A percentile compares a stretch with the other conserved stretches of the same genome.
These are phyloP conservation scores for Gomphus sp. DNA, from an alignment of 1,284 basidiomycete species.

Conservation along the genomic window DNA sequence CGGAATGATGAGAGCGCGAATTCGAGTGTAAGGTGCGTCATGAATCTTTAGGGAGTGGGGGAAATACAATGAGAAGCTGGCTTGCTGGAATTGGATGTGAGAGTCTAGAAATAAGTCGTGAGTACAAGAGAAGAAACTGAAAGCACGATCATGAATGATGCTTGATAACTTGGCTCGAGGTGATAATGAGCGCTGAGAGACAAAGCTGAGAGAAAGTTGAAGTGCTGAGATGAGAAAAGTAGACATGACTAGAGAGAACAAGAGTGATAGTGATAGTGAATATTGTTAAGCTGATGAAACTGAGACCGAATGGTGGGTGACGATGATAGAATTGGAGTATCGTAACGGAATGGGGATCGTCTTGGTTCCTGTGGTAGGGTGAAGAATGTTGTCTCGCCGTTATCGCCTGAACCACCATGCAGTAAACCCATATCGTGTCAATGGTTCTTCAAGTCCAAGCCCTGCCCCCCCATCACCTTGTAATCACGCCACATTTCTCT, in stretches of 20 bases:
- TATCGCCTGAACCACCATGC: not conserved
- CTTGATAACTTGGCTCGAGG: not conserved
- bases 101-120: not conserved
- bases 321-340: not conserved
- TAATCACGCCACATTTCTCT: not conserved
- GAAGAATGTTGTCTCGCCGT: not conserved
- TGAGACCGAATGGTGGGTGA: not conserved
- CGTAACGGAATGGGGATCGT: not conserved
- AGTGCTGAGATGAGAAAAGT: not conserved
- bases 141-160: not conserved
- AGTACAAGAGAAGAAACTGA: not conserved
- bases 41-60: not conserved
- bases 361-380: not conserved
- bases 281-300: not conserved
- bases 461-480: not conserved
- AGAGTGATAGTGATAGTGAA: not conserved
- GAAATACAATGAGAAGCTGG: not conserved
- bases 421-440: not conserved
- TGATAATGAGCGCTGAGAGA: not conserved
- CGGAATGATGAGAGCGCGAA: not conserved
- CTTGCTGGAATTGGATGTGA: not conserved
- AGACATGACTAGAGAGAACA: not conserved
- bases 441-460: not conserved
- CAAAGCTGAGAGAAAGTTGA: not conserved
- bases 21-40: not conserved